Conservation (phyloP, 2,329 filamentous ascomycete species). For the Ascochyta fabae region DNA sequence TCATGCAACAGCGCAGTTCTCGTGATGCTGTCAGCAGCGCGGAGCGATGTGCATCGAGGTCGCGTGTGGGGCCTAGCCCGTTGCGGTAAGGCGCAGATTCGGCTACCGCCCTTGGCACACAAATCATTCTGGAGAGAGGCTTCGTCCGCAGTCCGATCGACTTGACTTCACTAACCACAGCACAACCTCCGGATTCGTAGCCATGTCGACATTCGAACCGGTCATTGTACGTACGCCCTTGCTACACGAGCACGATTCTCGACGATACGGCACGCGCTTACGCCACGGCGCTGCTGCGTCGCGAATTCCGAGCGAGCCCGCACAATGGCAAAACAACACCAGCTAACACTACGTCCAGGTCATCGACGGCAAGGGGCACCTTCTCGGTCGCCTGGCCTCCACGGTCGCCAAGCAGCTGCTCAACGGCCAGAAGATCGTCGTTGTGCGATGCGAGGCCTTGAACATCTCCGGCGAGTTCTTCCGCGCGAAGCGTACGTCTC, state of each 20-base stretch:
- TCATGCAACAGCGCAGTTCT: neutral
- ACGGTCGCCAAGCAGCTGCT: constrained; percentile 99
- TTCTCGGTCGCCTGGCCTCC: constrained; percentile 97
- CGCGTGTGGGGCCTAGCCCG: constrained; percentile 6
- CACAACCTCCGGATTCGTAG: constrained; percentile 48
- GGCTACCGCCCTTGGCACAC: constrained; percentile 10
- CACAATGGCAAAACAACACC: constrained; percentile 16
- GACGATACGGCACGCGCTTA: constrained; percentile 17
- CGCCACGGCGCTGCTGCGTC: constrained; percentile 16
- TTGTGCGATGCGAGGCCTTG: constrained; percentile 97
- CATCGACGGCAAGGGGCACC: constrained; percentile 99
- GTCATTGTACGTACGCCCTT: constrained; percentile 63
- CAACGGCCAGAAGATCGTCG: constrained; percentile 98
- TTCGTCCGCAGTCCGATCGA: constrained; percentile 14
- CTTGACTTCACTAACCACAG: constrained; percentile 42
- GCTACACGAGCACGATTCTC: constrained; percentile 17
- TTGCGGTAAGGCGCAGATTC: neutral
- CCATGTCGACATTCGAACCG: constrained; percentile 71
- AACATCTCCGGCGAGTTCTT: constrained; percentile 99
- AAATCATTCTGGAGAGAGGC: neutral
- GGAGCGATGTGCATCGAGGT: neutral
- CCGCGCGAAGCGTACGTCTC: constrained; percentile 96
- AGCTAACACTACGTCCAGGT: constrained; percentile 58
- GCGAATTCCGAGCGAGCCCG: constrained; percentile 5
- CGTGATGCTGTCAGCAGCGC: neutral